A percentile compares a stretch with the other conserved stretches of the same genome.
phyloP scores from a whole-genome alignment of 345 rosid genomes.

The thale cress (Arabidopsis thaliana) region DNA sequence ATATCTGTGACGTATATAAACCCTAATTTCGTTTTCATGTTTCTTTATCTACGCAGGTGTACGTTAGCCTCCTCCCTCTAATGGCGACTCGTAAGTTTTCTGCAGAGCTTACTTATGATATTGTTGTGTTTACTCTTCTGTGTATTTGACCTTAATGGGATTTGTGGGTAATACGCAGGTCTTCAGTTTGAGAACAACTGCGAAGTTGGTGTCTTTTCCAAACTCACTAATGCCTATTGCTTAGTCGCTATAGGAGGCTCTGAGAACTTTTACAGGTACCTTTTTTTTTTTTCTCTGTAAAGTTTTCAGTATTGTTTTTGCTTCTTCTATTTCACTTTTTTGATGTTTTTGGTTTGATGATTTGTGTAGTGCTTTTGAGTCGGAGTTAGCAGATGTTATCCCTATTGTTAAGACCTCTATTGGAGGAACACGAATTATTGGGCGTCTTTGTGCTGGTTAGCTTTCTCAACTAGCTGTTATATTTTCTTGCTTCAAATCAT shows the following conservation, averaged over 20 bases:
- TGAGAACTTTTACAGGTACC: constrained; percentile 74
- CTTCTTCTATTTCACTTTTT: not conserved
- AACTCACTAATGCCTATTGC: constrained; percentile 89
- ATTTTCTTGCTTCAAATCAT: not conserved
- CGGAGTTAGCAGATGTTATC: constrained; percentile 79
- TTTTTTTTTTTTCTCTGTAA: not conserved
- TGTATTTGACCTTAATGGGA: not conserved
- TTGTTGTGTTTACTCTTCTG: not conserved
- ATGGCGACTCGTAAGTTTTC: constrained; percentile 45
- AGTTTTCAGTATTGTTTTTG: not conserved
- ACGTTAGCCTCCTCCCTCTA: constrained; percentile 2
- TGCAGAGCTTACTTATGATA: not conserved
- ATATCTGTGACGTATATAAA: not conserved
- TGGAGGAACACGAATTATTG: constrained; percentile 82
- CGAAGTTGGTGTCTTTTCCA: constrained; percentile 85
- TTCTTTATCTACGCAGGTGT: constrained; percentile 9
- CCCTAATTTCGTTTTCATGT: constrained; percentile 13
- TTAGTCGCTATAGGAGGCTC: constrained; percentile 84
- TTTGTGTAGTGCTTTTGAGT: constrained; percentile 68
- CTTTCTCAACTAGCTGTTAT: not conserved
- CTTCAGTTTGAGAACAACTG: constrained; percentile 88
- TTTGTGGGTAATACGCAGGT: constrained; percentile 47
- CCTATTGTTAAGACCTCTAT: constrained; percentile 93
- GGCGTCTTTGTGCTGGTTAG: constrained; percentile 87
- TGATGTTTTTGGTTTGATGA: constrained; percentile 10